Evolutionary conservation across 139 green algal genomes (phyloP), one percentile per base, ranked within the genome.

Genomic region (Chlorella ohadii): DNA sequence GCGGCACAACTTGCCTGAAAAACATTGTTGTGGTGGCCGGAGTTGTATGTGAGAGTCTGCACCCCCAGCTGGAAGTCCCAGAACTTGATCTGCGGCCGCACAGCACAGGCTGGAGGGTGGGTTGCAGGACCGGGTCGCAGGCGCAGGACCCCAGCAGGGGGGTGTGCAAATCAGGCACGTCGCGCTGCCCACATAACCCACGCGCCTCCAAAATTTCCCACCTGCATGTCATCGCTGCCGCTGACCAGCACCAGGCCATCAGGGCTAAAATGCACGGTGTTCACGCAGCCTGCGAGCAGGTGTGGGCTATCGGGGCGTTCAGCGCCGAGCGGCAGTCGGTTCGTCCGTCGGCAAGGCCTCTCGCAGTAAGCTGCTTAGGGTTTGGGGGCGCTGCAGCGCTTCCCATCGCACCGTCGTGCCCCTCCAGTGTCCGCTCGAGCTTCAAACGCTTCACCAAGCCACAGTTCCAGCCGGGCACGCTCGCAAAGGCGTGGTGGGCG

Each of bases 181-280:
- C n/a, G n/a, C n/a, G n/a, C n/a, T n/a, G n/a, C n/a, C n/a, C n/a
- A n/a, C n/a, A n/a, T n/a, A n/a, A n/a, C n/a, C n/a, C n/a, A n/a
- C n/a, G n/a, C n/a, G n/a, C n/a, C n/a, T n/a, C n/a, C n/a, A n/a
- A n/a, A n/a, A n/a, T n/a, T n/a, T n/a, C 68, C 20, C 36, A 44
- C 70, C 70, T 77, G 78, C 78, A 74, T 72, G 84, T 95, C 92
- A 56, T 95, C 92, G 36, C 77, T 89, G 34, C 92, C 91, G 5
- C 65, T 87, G 27, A 94, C 51, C 20, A 94, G 84, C 0, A 82
- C 47, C 25, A 85, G 61, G 2, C 91, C 91, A 28, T 84, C 68
- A 2, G 85, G 73, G 15, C 61, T 91, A 79, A 94, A 94, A 73
- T 67, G 38, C 25, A 91, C 85, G 0, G 90, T 90, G 82, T 94